Evolutionary conservation across 1,284 basidiomycete species (phyloP).

Genomic region (Ustilago esculenta): DNA sequence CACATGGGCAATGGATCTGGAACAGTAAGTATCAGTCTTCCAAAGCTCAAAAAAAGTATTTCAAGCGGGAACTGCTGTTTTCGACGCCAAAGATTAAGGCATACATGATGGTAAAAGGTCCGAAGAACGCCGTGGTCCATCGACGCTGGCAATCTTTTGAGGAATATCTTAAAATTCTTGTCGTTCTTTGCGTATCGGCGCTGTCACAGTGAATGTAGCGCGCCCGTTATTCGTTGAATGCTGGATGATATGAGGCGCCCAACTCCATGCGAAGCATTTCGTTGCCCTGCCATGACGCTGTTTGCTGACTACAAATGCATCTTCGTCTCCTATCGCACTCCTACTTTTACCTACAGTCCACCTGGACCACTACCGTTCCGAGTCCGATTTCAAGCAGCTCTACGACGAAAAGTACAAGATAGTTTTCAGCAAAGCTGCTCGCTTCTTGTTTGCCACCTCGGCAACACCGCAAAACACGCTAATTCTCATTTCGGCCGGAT

Average conservation of each 20-base stretch:
- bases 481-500: slow-evolving; percentile 75
- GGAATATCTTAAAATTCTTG: slow-evolving; percentile 1
- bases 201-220: not conserved
- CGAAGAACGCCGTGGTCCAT: slow-evolving; percentile 25
- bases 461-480: slow-evolving; percentile 78
- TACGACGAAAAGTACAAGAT: slow-evolving; percentile 80
- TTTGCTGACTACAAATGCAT: not conserved
- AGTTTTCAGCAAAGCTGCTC: slow-evolving; percentile 77
- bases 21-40: slow-evolving; percentile 50
- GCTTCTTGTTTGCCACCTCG: slow-evolving; percentile 77
- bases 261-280: too few relatives aligned
- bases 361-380: slow-evolving; percentile 78
- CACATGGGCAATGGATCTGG: slow-evolving; percentile 85
- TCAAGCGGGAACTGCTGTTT: too few relatives aligned
- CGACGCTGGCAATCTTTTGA: slow-evolving; percentile 24
- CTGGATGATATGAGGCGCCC: slow-evolving; percentile 28
- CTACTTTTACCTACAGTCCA: slow-evolving; percentile 76
- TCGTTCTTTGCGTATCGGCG: not conserved
- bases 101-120: slow-evolving; percentile 62
- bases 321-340: not conserved
- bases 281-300: too few relatives aligned
- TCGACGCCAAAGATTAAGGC: slow-evolving; percentile 26
- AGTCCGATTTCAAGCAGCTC: slow-evolving; percentile 79
- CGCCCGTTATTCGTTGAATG: not conserved
- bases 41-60: too few relatives aligned